phyloP scores from a whole-genome alignment of 1,284 basidiomycete species.

The Leccinum fallax region DNA sequence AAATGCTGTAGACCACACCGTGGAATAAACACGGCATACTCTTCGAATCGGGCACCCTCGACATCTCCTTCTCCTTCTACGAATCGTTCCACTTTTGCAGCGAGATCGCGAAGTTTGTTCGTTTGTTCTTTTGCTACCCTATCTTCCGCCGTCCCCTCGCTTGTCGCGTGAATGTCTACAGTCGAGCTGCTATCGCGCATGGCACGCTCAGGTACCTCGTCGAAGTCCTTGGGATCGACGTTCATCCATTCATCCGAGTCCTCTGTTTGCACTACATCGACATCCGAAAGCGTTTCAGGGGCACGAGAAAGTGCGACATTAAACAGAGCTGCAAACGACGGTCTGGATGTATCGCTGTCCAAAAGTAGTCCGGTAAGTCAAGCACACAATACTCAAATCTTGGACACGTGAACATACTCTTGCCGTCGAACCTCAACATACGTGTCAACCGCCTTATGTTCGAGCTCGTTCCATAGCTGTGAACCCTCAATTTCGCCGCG shows the following conservation, averaged over 20 bases:
- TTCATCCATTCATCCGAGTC: conserved; percentile 77
- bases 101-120: conserved; percentile 69
- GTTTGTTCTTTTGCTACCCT: conserved; percentile 63
- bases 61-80: conserved; percentile 86
- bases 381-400: neutral
- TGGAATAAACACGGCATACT: conserved; percentile 55
- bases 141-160: conserved; percentile 46
- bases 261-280: conserved; percentile 42
- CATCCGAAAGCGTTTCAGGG: conserved; percentile 22
- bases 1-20: conserved; percentile 6
- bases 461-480: conserved; percentile 69
- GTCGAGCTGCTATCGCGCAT: conserved; percentile 27
- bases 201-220: conserved; percentile 53
- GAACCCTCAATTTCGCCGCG: conserved; percentile 76
- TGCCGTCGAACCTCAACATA: conserved; percentile 66
- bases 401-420: conserved; percentile 53
- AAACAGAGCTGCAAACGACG: conserved; percentile 74
- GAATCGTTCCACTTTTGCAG: conserved; percentile 83
- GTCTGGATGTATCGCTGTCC: conserved; percentile 57
- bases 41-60: conserved; percentile 84
- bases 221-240: conserved; percentile 64
- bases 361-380: conserved; percentile 9
- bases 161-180: conserved; percentile 40
- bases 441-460: conserved; percentile 66
- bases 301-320: conserved; percentile 59